Percentiles rank a stretch among this genome's conserved stretches.
Evolutionary conservation across 208 protist genomes (phyloP).

Genomic region (Wallacemonas sp.): DNA sequence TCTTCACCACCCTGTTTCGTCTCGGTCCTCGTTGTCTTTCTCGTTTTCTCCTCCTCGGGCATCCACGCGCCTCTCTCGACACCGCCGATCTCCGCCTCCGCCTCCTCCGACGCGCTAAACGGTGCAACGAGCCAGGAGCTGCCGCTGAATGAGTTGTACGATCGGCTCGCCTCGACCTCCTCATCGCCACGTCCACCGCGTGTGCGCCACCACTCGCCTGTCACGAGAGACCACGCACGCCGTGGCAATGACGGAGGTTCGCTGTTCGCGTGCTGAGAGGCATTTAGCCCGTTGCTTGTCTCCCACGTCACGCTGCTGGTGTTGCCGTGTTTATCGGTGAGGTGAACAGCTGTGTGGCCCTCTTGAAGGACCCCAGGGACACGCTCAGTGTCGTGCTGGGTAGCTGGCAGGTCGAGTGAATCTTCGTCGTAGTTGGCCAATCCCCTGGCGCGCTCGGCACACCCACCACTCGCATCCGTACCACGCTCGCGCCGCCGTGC

Average conservation of each 20-base stretch:
- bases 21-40: no score
- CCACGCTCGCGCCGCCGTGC: not conserved
- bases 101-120: conserved; percentile 20
- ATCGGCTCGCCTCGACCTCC: conserved; percentile 72
- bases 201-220: conserved; percentile 56
- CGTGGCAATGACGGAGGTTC: not conserved
- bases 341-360: not conserved
- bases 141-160: conserved; percentile 58
- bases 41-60: no score
- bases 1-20: no score
- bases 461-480: no score
- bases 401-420: conserved; percentile 7
- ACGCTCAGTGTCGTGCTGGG: not conserved
- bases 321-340: not conserved
- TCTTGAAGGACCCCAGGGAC: conserved; percentile 1
- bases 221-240: conserved; percentile 17
- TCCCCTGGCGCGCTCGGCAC: not conserved
- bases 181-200: conserved; percentile 61
- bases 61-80: conserved; percentile 6
- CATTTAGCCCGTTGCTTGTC: no score
- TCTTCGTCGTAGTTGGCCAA: conserved; percentile 5
- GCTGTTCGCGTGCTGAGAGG: no score
- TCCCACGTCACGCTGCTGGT: not conserved
- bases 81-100: conserved; percentile 12
- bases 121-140: conserved; percentile 68